A percentile compares a stretch with the other conserved stretches of the same genome.
Evolutionary conservation across 495 filamentous ascomycete species (phyloP).

Genomic region (Durotheca rogersii): DNA sequence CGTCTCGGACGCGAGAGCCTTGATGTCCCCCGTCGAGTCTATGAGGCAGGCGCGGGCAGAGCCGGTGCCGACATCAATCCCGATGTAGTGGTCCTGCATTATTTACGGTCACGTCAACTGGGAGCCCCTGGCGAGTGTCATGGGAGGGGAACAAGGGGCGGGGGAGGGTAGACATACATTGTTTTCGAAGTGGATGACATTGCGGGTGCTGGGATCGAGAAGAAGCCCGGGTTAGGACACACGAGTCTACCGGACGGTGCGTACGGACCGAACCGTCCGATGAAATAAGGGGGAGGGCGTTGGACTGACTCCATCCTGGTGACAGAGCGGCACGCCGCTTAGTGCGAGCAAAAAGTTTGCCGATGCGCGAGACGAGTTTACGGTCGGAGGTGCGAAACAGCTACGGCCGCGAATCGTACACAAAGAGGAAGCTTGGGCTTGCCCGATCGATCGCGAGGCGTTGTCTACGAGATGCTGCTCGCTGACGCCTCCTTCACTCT

Average conservation of each 20-base stretch:
- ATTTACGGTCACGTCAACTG: constrained; percentile 28
- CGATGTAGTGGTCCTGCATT: constrained; percentile 67
- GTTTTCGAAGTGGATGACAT: constrained; percentile 29
- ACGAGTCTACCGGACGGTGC: too few relatives aligned
- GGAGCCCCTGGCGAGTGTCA: constrained; percentile 4
- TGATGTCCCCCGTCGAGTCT: constrained; percentile 85
- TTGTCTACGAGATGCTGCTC: not conserved
- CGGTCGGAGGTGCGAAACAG: too few relatives aligned
- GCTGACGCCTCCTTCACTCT: not conserved
- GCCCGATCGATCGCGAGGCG: not conserved
- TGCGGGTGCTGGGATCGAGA: constrained; percentile 28
- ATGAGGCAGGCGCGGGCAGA: constrained; percentile 95
- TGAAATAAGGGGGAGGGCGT: too few relatives aligned
- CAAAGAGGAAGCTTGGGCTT: not conserved
- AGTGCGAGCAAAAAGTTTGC: too few relatives aligned
- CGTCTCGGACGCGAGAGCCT: constrained; percentile 83
- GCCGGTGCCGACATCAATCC: constrained; percentile 94
- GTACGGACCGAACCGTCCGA: too few relatives aligned
- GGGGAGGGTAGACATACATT: constrained; percentile 17
- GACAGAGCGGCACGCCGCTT: too few relatives aligned
- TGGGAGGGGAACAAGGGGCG: not conserved
- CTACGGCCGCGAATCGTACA: not conserved
- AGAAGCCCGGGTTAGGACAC: constrained; percentile 16
- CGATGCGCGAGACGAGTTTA: too few relatives aligned
- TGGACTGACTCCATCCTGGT: constrained; percentile 33